Base-by-base conservation (phyloP, 805 yeast species). In the Kluyveromyces nonfermentans region DNA sequence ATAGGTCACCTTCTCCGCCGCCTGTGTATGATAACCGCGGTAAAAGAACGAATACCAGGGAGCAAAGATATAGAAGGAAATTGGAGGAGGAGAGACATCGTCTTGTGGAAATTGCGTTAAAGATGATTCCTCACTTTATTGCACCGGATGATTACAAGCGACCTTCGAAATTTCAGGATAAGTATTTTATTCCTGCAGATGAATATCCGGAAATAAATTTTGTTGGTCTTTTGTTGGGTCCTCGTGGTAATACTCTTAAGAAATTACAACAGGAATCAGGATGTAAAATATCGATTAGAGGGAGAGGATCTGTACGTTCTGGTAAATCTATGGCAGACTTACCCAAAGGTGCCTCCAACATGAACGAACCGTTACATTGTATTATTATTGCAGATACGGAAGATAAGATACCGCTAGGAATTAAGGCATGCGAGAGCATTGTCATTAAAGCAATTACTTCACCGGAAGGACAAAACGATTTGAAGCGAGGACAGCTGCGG, bases 301-400 rank as follows among this genome's bases (percentile, higher is more conserved):
- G 99, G 21, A 80, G 84, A 52, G 99, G 99, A 0, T 89, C 97
- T 1, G 95, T 88, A 16, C 90, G 90, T 57, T 95, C 86, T 57
- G 97, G 97, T 28, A 83, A 80, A 60, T 74, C 75, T 45, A 65
- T 75, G 1, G 56, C 70, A 10, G 72, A 70, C 33, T 59, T 71
- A 14, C 69, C 74, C 5, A 68, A 72, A 35, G 71, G 69, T 14
- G 75, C 75, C 28, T 71, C 74, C 47, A 74, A 77, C 46, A 67
- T 80, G 51, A 79, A 81, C 37, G 98, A 94, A 46, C 95, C 87
- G 35, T 64, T 94, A 43, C 98, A 93, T 63, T 89, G 95, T 55
- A 64, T 89, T 33, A 79, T 93, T 40, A 84, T 85, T 3, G 87
- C 93, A 1, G 96, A 88, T 51, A 72, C 80, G 14, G 87, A 78